These are phyloP conservation scores for Exophiala spinifera DNA, from an alignment of 2,329 filamentous ascomycete species.

Conservation along the genomic window DNA sequence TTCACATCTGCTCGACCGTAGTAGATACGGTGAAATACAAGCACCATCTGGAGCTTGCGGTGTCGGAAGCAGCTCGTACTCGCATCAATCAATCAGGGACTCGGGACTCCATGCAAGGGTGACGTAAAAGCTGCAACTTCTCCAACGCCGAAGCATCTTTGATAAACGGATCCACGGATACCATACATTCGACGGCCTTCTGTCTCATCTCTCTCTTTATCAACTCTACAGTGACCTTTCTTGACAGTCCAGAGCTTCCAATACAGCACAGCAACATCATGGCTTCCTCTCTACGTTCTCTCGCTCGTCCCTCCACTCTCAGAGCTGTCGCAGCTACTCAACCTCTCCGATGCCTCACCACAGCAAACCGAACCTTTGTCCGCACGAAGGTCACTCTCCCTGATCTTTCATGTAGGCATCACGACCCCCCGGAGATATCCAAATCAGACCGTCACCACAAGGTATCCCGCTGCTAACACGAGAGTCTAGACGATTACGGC, in stretches of 20 bases:
- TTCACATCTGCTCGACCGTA: too few species aligned
- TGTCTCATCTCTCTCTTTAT: background rate
- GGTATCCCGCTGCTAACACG: slow-evolving; percentile 2
- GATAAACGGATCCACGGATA: background rate
- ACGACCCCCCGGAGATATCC: too few species aligned
- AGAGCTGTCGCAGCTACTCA: slow-evolving; percentile 58
- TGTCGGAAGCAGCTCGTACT: too few species aligned
- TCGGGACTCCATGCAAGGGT: background rate
- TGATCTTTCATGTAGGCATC: slow-evolving; percentile 72
- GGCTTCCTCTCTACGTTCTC: slow-evolving; percentile 73
- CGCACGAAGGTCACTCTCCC: slow-evolving; percentile 90
- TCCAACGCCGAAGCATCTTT: background rate
- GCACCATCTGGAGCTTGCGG: too few species aligned
- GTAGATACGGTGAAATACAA: too few species aligned
- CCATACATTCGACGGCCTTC: background rate
- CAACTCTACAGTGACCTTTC: too few species aligned
- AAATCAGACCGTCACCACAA: too few species aligned
- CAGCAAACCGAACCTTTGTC: slow-evolving; percentile 72
- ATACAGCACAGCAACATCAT: slow-evolving; percentile 48
- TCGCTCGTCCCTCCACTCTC: slow-evolving; percentile 67
- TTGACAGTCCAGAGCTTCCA: background rate
- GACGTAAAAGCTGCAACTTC: background rate
- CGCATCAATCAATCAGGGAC: too few species aligned
- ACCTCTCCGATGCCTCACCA: slow-evolving; percentile 51
- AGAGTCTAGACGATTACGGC: slow-evolving; percentile 73